These are phyloP conservation scores for Colletotrichum simmondsii DNA, from an alignment of 2,329 filamentous ascomycete species.

Conservation along the genomic window DNA sequence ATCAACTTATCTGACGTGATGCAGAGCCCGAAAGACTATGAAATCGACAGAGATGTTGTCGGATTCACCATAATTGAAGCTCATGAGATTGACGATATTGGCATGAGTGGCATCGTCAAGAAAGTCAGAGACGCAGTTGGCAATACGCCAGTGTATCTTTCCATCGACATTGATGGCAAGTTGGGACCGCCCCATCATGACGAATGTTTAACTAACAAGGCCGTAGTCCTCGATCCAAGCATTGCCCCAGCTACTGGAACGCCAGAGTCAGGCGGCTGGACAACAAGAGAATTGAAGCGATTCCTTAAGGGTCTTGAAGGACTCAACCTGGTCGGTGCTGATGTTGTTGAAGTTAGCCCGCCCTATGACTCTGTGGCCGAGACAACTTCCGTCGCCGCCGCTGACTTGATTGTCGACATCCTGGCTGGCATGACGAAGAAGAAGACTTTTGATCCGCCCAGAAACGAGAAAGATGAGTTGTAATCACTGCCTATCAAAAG, in stretches of 20 bases:
- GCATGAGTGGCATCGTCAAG: slow-evolving; percentile 76
- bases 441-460: neutral
- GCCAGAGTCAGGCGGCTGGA: neutral
- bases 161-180: neutral
- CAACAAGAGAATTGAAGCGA: neutral
- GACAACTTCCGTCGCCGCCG: slow-evolving; percentile 68
- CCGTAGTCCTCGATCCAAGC: neutral
- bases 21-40: neutral
- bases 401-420: slow-evolving; percentile 1
- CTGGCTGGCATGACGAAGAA: slow-evolving; percentile 2
- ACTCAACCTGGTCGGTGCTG: neutral
- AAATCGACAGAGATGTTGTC: neutral
- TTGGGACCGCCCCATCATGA: neutral
- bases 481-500: neutral
- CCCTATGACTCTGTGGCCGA: slow-evolving; percentile 85
- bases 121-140: slow-evolving; percentile 67
- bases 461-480: neutral
- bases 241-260: neutral
- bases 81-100: slow-evolving; percentile 88
- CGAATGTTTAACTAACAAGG: neutral
- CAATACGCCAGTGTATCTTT: neutral
- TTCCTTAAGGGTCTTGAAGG: neutral
- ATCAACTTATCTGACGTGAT: neutral
- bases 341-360: slow-evolving; percentile 80
- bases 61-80: slow-evolving; percentile 65